These are phyloP conservation scores for Metarhizium sp. DNA, from an alignment of 2,329 filamentous ascomycete genomes.

Conservation along the genomic window DNA sequence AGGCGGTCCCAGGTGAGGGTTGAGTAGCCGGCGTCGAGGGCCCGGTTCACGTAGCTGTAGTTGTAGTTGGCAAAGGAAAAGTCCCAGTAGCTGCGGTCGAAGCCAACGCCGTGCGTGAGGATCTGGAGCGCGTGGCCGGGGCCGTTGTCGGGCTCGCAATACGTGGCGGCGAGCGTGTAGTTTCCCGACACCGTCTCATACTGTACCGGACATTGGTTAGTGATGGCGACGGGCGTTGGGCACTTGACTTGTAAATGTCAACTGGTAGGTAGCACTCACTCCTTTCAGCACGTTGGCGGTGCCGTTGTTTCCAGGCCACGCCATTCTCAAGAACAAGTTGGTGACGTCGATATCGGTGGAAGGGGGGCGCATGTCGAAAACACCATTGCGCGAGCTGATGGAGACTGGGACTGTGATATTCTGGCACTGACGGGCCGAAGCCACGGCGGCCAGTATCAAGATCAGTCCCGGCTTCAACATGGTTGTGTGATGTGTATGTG, in stretches of 20 bases:
- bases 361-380: slow-evolving; percentile 40
- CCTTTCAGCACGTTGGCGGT: slow-evolving; percentile 33
- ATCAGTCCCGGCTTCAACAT: slow-evolving; percentile 15
- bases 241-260: too few relatives aligned
- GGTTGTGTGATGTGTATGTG: neutral
- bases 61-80: slow-evolving; percentile 45
- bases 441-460: slow-evolving; percentile 16
- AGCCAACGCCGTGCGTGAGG: slow-evolving; percentile 32
- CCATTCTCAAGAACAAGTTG: slow-evolving; percentile 42
- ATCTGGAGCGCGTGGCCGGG: slow-evolving; percentile 28
- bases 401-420: slow-evolving; percentile 48
- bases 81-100: slow-evolving; percentile 50
- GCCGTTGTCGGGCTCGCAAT: slow-evolving; percentile 46
- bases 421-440: slow-evolving; percentile 27
- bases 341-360: slow-evolving; percentile 46
- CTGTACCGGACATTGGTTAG: slow-evolving; percentile 13
- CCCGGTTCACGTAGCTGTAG: slow-evolving; percentile 51
- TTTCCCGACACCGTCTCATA: slow-evolving; percentile 40
- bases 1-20: slow-evolving; percentile 54
- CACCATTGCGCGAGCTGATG: slow-evolving; percentile 42
- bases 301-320: slow-evolving; percentile 40
- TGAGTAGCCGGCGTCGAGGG: slow-evolving; percentile 46
- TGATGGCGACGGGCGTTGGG: neutral
- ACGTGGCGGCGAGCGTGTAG: slow-evolving; percentile 50
- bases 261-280: slow-evolving; percentile 18